Base-by-base conservation (phyloP, 2,329 filamentous ascomycete genomes). In the Penicillium sp. region DNA sequence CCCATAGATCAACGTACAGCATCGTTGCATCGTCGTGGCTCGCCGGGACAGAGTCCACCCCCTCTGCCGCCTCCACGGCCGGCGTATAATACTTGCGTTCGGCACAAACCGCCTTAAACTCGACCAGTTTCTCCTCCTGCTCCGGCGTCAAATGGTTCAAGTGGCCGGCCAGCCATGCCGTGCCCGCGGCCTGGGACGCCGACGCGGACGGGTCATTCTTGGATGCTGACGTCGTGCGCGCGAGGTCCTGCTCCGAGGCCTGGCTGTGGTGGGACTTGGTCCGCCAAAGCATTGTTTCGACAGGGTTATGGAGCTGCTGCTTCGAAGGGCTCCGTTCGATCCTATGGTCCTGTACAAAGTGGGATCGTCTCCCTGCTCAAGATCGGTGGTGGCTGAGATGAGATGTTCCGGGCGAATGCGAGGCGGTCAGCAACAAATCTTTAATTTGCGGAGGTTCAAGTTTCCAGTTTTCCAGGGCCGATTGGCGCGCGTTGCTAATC, bases 61-160 rank as follows among this genome's bases (percentile, higher is more conserved):
- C 69, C 39, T 61, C 67, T 6, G 59, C 41, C 44, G 50, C 49
- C 52, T 61, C 56, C 56, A 61, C 66, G 18, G 68, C 70, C 9
- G 76, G 72, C 24, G 70, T 77, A 63, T 81, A 81, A 63, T 81
- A 82, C 9, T 86, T 87, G 64, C 87, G 84, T 70, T 90, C 82
- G 63, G 83, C 79, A 36, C 90, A 83, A 39, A 89, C 73, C 11
- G 74, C 72, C 79, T 93, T 96, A 82, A 97, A 96, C 43, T 85
- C 82, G 24, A 78, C 75, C 52, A 97, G 81, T 18, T 88, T 86
- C 33, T 82, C 77, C 65, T 87, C 83, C 78, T 97, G 90, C 52
- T 85, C 81, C 19, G 83, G 79, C 27, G 81, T 90, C 60, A 97
- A 82, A 75, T 94, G 89, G 50, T 91, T 89, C 47, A 94, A 79